A percentile compares a stretch with the other conserved stretches of the same genome.
Conservation (phyloP, 768 basidiomycete species). For the Artomyces pyxidatus region DNA sequence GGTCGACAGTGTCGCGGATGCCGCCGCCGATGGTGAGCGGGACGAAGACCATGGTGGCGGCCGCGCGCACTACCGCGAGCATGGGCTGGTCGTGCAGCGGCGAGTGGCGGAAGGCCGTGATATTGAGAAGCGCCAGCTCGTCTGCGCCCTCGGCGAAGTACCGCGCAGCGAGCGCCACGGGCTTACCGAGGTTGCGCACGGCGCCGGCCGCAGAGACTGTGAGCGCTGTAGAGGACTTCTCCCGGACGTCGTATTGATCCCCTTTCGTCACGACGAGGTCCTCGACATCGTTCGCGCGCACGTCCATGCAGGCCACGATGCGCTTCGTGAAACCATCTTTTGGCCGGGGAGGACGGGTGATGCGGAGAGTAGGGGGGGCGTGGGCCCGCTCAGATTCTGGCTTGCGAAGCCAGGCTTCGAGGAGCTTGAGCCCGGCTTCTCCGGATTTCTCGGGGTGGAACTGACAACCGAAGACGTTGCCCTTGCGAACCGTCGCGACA, state of each 20-base stretch:
- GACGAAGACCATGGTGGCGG: slow-evolving; percentile 87
- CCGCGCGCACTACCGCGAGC: slow-evolving; percentile 88
- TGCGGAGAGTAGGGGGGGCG: slow-evolving; percentile 28
- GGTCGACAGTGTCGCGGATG: slow-evolving; percentile 93
- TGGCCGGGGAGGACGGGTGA: slow-evolving; percentile 30
- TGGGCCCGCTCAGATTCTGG: slow-evolving; percentile 35
- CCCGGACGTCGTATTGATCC: slow-evolving; percentile 97
- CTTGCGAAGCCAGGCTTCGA: slow-evolving; percentile 71
- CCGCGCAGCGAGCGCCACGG: slow-evolving; percentile 79
- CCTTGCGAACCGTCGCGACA: slow-evolving; percentile 72
- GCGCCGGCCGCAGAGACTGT: slow-evolving; percentile 49
- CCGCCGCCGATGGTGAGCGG: slow-evolving; percentile 99
- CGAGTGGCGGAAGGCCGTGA: slow-evolving; percentile 97
- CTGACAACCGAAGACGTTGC: slow-evolving; percentile 86
- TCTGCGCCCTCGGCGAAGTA: slow-evolving; percentile 90
- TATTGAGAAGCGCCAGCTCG: slow-evolving; percentile 96
- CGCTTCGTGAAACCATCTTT: slow-evolving; percentile 81
- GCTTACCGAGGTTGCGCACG: slow-evolving; percentile 96
- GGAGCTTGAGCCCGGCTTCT: slow-evolving; percentile 68
- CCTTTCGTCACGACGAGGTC: slow-evolving; percentile 99
- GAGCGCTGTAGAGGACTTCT: slow-evolving; percentile 38
- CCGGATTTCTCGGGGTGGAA: slow-evolving; percentile 99
- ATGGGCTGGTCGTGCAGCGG: slow-evolving; percentile 96
- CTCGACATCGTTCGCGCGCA: slow-evolving; percentile 90
- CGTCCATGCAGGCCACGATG: slow-evolving; percentile 95